Base-by-base conservation (phyloP, 2,329 filamentous ascomycete species). In the Claviceps spartinae region DNA sequence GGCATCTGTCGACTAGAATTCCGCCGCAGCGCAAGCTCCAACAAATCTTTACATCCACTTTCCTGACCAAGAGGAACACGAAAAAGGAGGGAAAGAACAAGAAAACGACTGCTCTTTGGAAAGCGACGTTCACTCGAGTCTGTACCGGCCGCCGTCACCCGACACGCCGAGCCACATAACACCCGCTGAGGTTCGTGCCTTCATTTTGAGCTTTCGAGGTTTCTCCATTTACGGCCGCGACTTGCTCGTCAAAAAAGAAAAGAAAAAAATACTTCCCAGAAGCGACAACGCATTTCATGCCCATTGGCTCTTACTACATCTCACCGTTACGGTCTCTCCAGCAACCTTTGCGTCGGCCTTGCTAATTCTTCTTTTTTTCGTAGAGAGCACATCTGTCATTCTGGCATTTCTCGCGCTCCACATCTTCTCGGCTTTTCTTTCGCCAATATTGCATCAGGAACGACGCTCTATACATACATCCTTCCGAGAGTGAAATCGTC, bases 151-250 rank as follows among this genome's bases (percentile, higher is more conserved):
- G 36, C 13, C n/a, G 20, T 38, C 16, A 34, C 11, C 41, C 14
- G n/a, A 52, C 18, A 46, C 30, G 9, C 11, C 9, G 11, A 34
- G 30, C 9, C 30, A 18, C 30, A 38, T 20, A 16, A n/a, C 3
- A 43, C 18, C n/a, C 11, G 42, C 47, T 18, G 42, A 22, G 50
- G 51, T 18, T 49, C 48, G 48, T 37, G 30, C 51, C 51, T 48
- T 51, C 54, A 48, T 22, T 60, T 57, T 50, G 64, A 65, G 69
- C 70, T 62, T 61, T 63, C 61, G 63, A 61, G 61, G 66, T 34
- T 30, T 34, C 60, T 65, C 65, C 60, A 53, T 53, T 51, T 54
- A 52, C 55, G 54, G 49, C 55, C 55, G 49, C 60, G 61, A 61
- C 47, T 59, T 57, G 55, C 56, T 54, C 34, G n/a, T 55, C 49